phyloP scores from a whole-genome alignment of 164 flowering plant species.

The Houttuynia cordata region DNA sequence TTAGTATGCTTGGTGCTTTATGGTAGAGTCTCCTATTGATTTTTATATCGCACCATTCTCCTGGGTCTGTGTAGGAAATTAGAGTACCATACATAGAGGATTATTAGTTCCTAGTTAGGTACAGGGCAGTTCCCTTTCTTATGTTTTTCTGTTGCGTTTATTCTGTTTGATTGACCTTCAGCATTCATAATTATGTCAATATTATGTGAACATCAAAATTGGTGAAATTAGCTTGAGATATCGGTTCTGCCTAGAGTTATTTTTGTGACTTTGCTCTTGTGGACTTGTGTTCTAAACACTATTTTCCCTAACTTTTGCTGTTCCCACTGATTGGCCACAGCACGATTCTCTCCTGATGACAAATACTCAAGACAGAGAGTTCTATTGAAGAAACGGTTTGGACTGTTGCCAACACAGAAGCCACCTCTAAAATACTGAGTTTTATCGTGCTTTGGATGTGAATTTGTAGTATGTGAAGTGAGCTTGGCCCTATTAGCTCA shows the following conservation, averaged over 20 bases:
- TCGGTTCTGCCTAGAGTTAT: too few relatives aligned
- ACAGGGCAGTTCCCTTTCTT: neutral
- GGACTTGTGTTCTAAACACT: neutral
- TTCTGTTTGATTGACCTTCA: neutral
- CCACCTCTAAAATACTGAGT: constrained; percentile 66
- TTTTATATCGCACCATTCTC: too few relatives aligned
- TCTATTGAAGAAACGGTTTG: constrained; percentile 86
- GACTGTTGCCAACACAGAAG: constrained; percentile 77
- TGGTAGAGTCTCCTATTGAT: too few relatives aligned
- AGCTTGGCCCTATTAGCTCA: too few relatives aligned
- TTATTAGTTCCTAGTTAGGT: too few relatives aligned
- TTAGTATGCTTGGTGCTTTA: neutral
- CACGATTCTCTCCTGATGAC: constrained; percentile 97
- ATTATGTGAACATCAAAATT: neutral
- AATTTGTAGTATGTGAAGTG: neutral
- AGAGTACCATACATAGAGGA: too few relatives aligned
- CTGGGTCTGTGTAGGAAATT: too few relatives aligned
- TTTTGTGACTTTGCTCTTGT: too few relatives aligned
- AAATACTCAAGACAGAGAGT: constrained; percentile 87
- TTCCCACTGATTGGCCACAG: constrained; percentile 28
- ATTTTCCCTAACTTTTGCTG: neutral
- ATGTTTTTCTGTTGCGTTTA: neutral
- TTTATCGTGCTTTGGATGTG: neutral
- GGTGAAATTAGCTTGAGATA: too few relatives aligned
- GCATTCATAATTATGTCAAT: neutral